Conservation (phyloP, 768 basidiomycete genomes). For the Tricholoma furcatifolium region DNA sequence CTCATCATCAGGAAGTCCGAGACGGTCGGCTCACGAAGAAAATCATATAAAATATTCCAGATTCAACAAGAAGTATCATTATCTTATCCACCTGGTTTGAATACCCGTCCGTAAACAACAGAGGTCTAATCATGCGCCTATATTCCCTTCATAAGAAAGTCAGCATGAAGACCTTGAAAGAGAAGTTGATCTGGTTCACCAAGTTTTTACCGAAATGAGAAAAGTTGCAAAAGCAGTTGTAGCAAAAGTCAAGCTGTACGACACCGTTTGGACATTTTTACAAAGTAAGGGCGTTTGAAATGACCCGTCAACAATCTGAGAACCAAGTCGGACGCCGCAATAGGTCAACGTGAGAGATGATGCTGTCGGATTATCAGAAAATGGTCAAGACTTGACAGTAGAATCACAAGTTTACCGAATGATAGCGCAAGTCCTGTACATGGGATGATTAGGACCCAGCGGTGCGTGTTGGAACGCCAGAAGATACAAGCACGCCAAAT, state of each 20-base stretch:
- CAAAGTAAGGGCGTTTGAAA: slow-evolving; percentile 9
- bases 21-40: neutral
- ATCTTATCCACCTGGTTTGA: neutral
- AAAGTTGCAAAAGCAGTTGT: slow-evolving; percentile 3
- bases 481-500: slow-evolving; percentile 10
- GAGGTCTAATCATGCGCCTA: neutral
- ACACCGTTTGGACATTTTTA: slow-evolving; percentile 5
- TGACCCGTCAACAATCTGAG: slow-evolving; percentile 7
- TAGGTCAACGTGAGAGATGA: slow-evolving; percentile 5
- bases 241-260: slow-evolving; percentile 1
- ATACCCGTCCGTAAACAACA: neutral
- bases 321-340: slow-evolving; percentile 4
- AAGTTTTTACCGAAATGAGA: slow-evolving; percentile 1
- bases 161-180: neutral
- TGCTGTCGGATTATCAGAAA: neutral
- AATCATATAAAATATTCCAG: slow-evolving; percentile 3
- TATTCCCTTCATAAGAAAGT: slow-evolving; percentile 1
- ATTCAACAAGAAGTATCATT: slow-evolving; percentile 5
- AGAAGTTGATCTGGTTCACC: neutral
- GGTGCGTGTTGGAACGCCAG: neutral
- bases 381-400: neutral
- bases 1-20: neutral
- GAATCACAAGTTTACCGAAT: neutral
- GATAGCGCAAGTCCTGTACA: slow-evolving; percentile 3
- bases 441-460: slow-evolving; percentile 6